Conservation (phyloP, 2,329 filamentous ascomycete species). For the Aureobasidium namibiae region DNA sequence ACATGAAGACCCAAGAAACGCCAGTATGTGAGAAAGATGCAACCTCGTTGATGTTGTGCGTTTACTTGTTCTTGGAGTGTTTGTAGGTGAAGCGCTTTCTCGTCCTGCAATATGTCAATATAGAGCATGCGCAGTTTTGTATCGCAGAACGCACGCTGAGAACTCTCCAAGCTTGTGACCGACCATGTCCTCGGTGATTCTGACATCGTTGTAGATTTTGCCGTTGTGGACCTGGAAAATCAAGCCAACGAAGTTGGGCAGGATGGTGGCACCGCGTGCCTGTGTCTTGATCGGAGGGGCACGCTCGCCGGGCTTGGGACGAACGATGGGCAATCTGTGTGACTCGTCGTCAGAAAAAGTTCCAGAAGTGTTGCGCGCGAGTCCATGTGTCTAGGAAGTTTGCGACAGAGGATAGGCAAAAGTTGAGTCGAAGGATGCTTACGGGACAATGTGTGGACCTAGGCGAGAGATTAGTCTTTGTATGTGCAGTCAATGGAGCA, state of each 20-base stretch:
- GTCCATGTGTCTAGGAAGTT: background rate
- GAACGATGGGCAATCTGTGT: slow-evolving; percentile 54
- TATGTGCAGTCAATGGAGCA: background rate
- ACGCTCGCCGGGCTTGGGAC: slow-evolving; percentile 52
- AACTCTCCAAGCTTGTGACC: slow-evolving; percentile 93
- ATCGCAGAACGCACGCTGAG: slow-evolving; percentile 56
- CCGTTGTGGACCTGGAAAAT: slow-evolving; percentile 89
- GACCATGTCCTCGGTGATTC: slow-evolving; percentile 91
- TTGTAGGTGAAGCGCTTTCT: slow-evolving; percentile 61
- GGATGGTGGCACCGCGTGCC: slow-evolving; percentile 78
- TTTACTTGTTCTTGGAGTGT: slow-evolving; percentile 60
- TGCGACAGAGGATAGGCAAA: slow-evolving; percentile 6
- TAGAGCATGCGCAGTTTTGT: background rate
- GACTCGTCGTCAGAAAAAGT: background rate
- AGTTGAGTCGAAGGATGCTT: slow-evolving; percentile 29
- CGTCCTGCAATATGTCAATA: slow-evolving; percentile 40
- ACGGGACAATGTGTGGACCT: slow-evolving; percentile 67
- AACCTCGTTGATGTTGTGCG: background rate
- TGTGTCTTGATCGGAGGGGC: slow-evolving; percentile 73
- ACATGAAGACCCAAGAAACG: background rate
- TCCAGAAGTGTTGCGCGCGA: background rate
- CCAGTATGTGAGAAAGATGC: background rate
- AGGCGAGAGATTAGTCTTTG: slow-evolving; percentile 2
- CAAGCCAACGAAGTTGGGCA: slow-evolving; percentile 85
- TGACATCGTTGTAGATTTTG: slow-evolving; percentile 73